Conservation (phyloP, 345 rosid genomes). For the Passiflora organensis region DNA sequence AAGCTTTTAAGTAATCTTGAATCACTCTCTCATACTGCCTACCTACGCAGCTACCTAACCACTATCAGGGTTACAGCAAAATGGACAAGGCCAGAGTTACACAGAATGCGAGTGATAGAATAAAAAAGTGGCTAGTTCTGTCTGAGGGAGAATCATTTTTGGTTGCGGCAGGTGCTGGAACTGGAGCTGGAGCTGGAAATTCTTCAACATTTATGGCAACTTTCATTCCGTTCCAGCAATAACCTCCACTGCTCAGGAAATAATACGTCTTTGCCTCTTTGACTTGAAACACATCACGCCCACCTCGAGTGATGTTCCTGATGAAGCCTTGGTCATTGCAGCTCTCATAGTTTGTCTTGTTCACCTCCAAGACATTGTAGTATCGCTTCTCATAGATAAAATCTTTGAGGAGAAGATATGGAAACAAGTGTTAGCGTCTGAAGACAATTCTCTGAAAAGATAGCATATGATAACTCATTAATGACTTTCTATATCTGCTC, state of each 20-base stretch:
- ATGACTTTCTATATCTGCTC: no score
- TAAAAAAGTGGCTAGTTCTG: not conserved
- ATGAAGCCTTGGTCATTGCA: slow-evolving; percentile 45
- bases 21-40: not conserved
- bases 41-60: not conserved
- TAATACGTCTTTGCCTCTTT: slow-evolving; percentile 43
- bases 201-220: slow-evolving; percentile 29
- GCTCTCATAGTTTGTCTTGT: slow-evolving; percentile 44
- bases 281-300: slow-evolving; percentile 58
- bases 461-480: no score
- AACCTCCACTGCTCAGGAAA: slow-evolving; percentile 56
- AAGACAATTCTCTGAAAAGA: no score
- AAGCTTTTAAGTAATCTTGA: not conserved
- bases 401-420: not conserved
- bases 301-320: slow-evolving; percentile 51
- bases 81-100: not conserved
- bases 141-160: slow-evolving; percentile 5
- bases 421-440: no score
- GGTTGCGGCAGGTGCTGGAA: slow-evolving; percentile 17
- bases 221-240: slow-evolving; percentile 56
- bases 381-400: slow-evolving; percentile 23
- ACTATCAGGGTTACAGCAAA: not conserved
- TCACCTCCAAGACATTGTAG: slow-evolving; percentile 54
- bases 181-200: not conserved
- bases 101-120: not conserved